Evolutionary conservation across 2,329 filamentous ascomycete species (phyloP), one percentile per base, ranked within the genome.

Genomic region (Sclerotiophoma versabilis): DNA sequence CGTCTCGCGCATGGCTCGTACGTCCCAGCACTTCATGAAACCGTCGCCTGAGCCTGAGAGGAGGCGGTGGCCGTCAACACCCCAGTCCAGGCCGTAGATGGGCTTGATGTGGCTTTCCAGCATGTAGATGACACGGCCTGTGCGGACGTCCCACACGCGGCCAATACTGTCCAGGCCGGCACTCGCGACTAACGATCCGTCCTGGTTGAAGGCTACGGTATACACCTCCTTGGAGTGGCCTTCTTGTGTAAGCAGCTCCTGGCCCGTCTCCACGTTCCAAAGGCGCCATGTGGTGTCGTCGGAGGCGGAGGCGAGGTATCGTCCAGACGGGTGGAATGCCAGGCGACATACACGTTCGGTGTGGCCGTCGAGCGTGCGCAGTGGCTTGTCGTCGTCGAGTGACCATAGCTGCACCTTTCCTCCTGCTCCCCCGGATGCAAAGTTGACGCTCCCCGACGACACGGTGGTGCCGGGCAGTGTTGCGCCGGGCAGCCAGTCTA

Each of bases 1-100:
- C 0, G 86, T 88, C 59, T 88, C 87, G 65, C 90, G 85, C 42
- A 98, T 93, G 67, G 95, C 93, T 38, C 95, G 87, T 46, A 99
- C 83, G 71, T 99, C 95, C 95, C 95, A 99, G 77, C 93, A 97
- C 76, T 97, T 98, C 69, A 96, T 87, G 85, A 95, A 98, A 15
- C 93, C 93, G 71, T 99, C 95, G 2, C 88, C 92, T 12, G 92
- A 96, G 1, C 92, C 93, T 0, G 92, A 92, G n/a, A 98, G 80
- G 8, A 98, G 86, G n/a, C 95, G 87, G 73, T 96, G 88, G 5
- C 93, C 92, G 71, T 99, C 95, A 0, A 88, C 84, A 53, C 90
- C 87, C 95, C 96, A 99, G 74, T 97, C 93, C 5, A 98, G 80
- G 0, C 88, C 92, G 68, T 96, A 93, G 48, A 99, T 96, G 12